Evolutionary conservation across 805 yeast species (phyloP).

Genomic region (Suhomyces vadensis): DNA sequence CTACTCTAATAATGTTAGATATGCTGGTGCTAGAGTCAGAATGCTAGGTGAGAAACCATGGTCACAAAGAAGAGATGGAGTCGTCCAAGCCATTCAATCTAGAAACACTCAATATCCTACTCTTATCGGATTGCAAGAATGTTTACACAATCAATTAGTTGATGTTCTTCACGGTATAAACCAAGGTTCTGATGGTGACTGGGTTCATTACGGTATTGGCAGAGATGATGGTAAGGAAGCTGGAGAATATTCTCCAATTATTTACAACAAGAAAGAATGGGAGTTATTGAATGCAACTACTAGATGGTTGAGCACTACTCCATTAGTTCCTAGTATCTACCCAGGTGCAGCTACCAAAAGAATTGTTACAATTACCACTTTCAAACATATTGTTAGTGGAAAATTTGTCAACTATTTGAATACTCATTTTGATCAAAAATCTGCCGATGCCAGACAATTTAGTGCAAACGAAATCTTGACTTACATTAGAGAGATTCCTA

Average conservation of each 20-base stretch:
- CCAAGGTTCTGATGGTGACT: slow-evolving; percentile 15
- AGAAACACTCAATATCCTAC: slow-evolving; percentile 12
- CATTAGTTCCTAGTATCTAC: slow-evolving; percentile 51
- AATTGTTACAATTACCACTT: slow-evolving; percentile 39
- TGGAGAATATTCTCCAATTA: slow-evolving; percentile 55
- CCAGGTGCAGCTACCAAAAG: slow-evolving; percentile 49
- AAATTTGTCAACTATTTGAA: slow-evolving; percentile 36
- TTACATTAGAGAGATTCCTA: slow-evolving; percentile 21
- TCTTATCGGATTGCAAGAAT: slow-evolving; percentile 45
- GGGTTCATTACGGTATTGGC: slow-evolving; percentile 48
- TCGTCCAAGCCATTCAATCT: slow-evolving; percentile 13
- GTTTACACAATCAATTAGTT: slow-evolving; percentile 43
- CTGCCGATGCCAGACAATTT: slow-evolving; percentile 45
- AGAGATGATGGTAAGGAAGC: slow-evolving; percentile 50
- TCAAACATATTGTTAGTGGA: slow-evolving; percentile 19
- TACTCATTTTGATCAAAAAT: slow-evolving; percentile 53
- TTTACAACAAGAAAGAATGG: slow-evolving; percentile 41
- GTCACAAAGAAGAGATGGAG: slow-evolving; percentile 15
- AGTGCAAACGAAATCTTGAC: slow-evolving; percentile 42
- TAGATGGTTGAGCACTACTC: slow-evolving; percentile 57
- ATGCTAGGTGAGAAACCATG: slow-evolving; percentile 14
- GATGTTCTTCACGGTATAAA: slow-evolving; percentile 38
- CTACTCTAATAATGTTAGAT: slow-evolving; percentile 14
- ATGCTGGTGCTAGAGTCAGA: slow-evolving; percentile 9
- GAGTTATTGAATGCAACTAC: slow-evolving; percentile 41